phyloP scores from a whole-genome alignment of 768 basidiomycete genomes.

The Dacryopinax spathularia region DNA sequence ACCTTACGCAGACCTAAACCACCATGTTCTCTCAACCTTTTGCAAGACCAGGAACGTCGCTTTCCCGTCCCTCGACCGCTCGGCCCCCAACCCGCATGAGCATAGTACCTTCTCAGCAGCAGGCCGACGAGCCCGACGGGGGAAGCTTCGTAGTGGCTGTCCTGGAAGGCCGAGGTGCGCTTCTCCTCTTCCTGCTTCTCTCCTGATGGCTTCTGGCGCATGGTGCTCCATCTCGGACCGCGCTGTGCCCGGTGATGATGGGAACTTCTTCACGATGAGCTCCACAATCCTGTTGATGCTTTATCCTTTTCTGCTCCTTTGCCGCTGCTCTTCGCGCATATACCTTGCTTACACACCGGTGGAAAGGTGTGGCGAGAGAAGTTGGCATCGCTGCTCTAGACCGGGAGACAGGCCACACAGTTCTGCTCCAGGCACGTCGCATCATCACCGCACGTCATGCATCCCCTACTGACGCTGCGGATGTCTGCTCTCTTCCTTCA shows the following conservation, averaged over 20 bases:
- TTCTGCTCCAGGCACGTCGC: slow-evolving; percentile 56
- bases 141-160: slow-evolving; percentile 52
- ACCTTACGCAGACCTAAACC: too few relatives aligned
- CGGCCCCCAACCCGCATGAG: slow-evolving; percentile 41
- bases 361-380: slow-evolving; percentile 49
- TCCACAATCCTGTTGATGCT: neutral
- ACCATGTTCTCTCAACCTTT: neutral
- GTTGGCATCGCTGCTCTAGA: slow-evolving; percentile 82
- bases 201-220: too few relatives aligned
- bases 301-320: neutral
- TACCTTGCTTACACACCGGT: neutral
- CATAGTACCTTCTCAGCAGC: slow-evolving; percentile 15
- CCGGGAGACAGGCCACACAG: slow-evolving; percentile 56
- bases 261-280: neutral
- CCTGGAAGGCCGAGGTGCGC: slow-evolving; percentile 48
- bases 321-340: neutral
- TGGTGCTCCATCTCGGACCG: too few relatives aligned
- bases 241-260: neutral
- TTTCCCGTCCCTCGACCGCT: slow-evolving; percentile 37
- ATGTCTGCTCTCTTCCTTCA: neutral
- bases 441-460: neutral
- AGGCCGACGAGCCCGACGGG: slow-evolving; percentile 41
- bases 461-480: too few relatives aligned
- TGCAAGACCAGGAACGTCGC: neutral
- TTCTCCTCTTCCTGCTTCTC: too few relatives aligned